Evolutionary conservation across 495 filamentous ascomycete genomes (phyloP).

Genomic region (Trichoderma erinaceum): DNA sequence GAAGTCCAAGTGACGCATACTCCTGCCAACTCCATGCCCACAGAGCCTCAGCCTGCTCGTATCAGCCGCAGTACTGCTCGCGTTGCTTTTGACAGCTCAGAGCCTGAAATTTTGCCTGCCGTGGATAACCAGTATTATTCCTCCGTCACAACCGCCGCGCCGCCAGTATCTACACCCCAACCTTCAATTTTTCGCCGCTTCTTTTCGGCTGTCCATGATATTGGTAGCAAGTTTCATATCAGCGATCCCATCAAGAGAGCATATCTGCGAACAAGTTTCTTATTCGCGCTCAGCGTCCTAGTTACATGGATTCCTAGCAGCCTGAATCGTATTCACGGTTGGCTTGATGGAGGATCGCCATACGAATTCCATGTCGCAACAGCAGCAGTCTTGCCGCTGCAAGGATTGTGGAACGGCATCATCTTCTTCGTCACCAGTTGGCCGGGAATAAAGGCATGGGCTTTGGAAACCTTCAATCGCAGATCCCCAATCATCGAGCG

Average conservation of each 20-base stretch:
- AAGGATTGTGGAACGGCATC: conserved; percentile 74
- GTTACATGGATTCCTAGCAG: conserved; percentile 76
- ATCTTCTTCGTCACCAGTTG: conserved; percentile 61
- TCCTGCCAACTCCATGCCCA: not conserved
- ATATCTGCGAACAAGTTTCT: conserved; percentile 65
- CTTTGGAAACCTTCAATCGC: not conserved
- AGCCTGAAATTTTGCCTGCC: not conserved
- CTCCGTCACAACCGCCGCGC: not conserved
- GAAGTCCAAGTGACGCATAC: conserved; percentile 17
- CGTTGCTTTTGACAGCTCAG: not conserved
- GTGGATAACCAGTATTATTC: conserved; percentile 5
- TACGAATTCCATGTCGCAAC: conserved; percentile 61
- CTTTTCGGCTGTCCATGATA: not conserved
- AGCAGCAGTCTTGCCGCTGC: conserved; percentile 64
- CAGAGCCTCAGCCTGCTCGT: not conserved
- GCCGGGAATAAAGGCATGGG: conserved; percentile 12
- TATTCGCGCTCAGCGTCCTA: conserved; percentile 67
- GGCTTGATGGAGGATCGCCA: conserved; percentile 44
- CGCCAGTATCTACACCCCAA: not conserved
- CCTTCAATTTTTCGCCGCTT: not conserved
- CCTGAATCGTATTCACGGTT: conserved; percentile 62
- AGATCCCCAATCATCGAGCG: not conserved
- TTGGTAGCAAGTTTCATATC: conserved; percentile 27
- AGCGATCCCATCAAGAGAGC: conserved; percentile 55
- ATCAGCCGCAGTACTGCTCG: not conserved